These are phyloP conservation scores for Parietaria judaica DNA, from an alignment of 306 rosid genomes.

Conservation along the genomic window DNA sequence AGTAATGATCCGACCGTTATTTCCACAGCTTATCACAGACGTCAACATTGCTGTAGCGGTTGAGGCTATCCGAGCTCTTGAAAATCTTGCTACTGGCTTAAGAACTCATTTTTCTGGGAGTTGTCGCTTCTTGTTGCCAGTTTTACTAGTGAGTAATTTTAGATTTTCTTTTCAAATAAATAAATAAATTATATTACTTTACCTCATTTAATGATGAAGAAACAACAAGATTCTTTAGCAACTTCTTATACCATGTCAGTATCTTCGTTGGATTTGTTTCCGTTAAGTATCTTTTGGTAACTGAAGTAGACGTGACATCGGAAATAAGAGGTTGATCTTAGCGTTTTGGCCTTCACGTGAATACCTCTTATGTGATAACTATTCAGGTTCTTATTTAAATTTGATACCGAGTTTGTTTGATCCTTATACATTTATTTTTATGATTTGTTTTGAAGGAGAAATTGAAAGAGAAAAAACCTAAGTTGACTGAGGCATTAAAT, in stretches of 20 bases:
- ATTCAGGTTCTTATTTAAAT: too few relatives aligned
- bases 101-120: conserved; percentile 87
- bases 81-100: conserved; percentile 90
- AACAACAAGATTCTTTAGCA: background rate
- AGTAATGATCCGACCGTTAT: conserved; percentile 11
- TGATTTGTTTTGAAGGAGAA: conserved; percentile 57
- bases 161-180: too few relatives aligned
- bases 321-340: background rate
- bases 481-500: conserved; percentile 52
- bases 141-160: conserved; percentile 70
- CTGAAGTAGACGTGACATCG: background rate
- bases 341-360: background rate
- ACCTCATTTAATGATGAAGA: too few relatives aligned
- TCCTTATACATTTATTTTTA: background rate
- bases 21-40: conserved; percentile 85
- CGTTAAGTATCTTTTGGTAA: background rate
- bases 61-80: conserved; percentile 96
- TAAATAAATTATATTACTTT: too few relatives aligned
- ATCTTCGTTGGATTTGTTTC: background rate
- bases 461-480: conserved; percentile 93
- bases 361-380: background rate
- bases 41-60: conserved; percentile 99
- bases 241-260: background rate
- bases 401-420: conserved; percentile 2
- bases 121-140: conserved; percentile 89